A percentile compares a stretch with the other conserved stretches of the same genome.
These are phyloP conservation scores for Grifola frondosa DNA, from an alignment of 1,284 basidiomycete genomes.

Conservation along the genomic window DNA sequence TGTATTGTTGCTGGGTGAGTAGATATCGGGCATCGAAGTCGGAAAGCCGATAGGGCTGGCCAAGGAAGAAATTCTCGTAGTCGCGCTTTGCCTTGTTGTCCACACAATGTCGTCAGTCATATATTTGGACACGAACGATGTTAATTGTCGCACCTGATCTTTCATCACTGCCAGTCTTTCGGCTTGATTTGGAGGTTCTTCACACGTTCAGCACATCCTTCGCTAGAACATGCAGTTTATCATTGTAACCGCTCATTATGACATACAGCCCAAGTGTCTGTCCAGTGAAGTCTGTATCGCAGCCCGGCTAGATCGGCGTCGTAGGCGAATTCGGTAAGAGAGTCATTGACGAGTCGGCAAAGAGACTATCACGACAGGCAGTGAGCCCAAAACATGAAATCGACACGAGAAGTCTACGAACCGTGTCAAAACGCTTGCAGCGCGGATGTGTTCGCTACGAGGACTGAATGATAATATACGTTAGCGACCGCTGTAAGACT, in stretches of 20 bases:
- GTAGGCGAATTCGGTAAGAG: constrained; percentile 89
- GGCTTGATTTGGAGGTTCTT: constrained; percentile 69
- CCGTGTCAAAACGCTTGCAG: constrained; percentile 64
- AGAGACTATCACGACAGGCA: too few relatives aligned
- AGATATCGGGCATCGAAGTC: constrained; percentile 79
- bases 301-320: constrained; percentile 93
- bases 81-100: constrained; percentile 60
- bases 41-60: constrained; percentile 81
- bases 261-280: constrained; percentile 73
- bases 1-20: constrained; percentile 75
- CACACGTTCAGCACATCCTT: constrained; percentile 75
- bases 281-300: constrained; percentile 69
- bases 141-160: constrained; percentile 64
- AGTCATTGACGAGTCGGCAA: constrained; percentile 87
- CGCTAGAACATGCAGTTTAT: constrained; percentile 84
- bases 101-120: not conserved
- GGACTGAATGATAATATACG: too few relatives aligned
- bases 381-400: too few relatives aligned
- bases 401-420: constrained; percentile 31
- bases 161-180: constrained; percentile 82
- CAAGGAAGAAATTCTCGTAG: constrained; percentile 87
- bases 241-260: constrained; percentile 86
- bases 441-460: constrained; percentile 52
- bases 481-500: too few relatives aligned
- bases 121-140: not conserved